Evolutionary conservation across 192 early-diverging fungal genomes (phyloP).

Genomic region (Coemansia sp.): DNA sequence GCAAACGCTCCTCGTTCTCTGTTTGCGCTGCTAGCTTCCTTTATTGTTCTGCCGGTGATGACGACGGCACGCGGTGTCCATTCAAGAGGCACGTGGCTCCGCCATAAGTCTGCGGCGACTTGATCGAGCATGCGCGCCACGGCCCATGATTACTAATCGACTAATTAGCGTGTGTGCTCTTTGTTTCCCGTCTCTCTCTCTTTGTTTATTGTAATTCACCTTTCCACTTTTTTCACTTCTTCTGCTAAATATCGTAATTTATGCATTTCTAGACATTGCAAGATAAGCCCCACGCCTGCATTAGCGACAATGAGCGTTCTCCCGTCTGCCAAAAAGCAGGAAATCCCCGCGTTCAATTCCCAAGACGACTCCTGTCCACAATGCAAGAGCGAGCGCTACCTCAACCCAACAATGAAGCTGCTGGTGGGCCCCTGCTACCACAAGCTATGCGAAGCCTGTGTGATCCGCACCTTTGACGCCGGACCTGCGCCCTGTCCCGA

Average conservation of each 20-base stretch:
- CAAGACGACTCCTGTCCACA: slow-evolving; percentile 62
- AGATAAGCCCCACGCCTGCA: neutral
- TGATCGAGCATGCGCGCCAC: no score
- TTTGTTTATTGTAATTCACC: no score
- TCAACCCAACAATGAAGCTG: slow-evolving; percentile 82
- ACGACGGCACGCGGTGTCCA: no score
- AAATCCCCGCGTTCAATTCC: slow-evolving; percentile 30
- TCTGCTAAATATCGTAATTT: neutral
- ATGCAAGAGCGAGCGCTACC: slow-evolving; percentile 80
- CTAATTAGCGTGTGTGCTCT: no score
- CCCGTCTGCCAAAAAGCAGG: slow-evolving; percentile 25
- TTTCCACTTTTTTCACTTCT: neutral
- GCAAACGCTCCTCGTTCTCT: no score
- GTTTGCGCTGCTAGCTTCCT: no score
- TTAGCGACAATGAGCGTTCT: slow-evolving; percentile 33
- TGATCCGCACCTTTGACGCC: slow-evolving; percentile 73
- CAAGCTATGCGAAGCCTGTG: slow-evolving; percentile 94
- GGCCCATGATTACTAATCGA: no score
- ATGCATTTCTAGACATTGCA: neutral
- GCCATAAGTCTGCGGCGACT: no score
- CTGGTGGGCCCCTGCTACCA: slow-evolving; percentile 94
- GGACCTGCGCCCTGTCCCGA: slow-evolving; percentile 92
- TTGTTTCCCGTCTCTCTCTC: no score
- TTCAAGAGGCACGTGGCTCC: no score
- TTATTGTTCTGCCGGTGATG: no score